phyloP scores from a whole-genome alignment of 2,329 filamentous ascomycete species.

The Neofusicoccum kwambonambiense region DNA sequence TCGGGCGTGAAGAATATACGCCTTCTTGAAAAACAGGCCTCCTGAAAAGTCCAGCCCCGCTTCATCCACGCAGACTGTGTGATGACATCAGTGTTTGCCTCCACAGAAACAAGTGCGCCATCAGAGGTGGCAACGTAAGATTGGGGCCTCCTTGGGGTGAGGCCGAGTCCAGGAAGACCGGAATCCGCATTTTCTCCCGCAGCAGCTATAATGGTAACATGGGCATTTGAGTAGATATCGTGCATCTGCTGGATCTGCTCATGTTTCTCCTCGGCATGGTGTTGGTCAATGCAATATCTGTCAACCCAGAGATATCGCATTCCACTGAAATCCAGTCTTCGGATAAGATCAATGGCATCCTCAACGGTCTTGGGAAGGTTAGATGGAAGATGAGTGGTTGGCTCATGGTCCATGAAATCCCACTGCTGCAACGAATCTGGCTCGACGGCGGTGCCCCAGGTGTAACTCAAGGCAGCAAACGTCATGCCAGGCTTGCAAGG shows the following conservation, averaged over 20 bases:
- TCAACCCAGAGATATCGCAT: constrained; percentile 1
- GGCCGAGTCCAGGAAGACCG: background rate
- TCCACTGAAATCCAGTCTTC: constrained; percentile 3
- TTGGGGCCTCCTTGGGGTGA: background rate
- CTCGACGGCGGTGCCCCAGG: background rate
- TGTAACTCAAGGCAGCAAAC: background rate
- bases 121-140: background rate
- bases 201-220: background rate
- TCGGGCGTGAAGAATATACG: background rate
- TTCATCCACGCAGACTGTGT: constrained; percentile 2
- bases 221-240: background rate
- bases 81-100: background rate
- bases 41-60: constrained; percentile 1
- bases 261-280: background rate
- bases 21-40: background rate
- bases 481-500: background rate
- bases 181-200: background rate
- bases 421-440: background rate
- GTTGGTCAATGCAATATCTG: background rate
- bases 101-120: background rate
- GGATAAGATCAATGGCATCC: constrained; percentile 22
- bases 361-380: constrained; percentile 8
- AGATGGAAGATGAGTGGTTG: too few relatives aligned
- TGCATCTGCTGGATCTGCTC: background rate
- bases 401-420: too few relatives aligned